Base-by-base conservation (phyloP, 495 filamentous ascomycete genomes). In the Hyphodiscus hymeniophilus region DNA sequence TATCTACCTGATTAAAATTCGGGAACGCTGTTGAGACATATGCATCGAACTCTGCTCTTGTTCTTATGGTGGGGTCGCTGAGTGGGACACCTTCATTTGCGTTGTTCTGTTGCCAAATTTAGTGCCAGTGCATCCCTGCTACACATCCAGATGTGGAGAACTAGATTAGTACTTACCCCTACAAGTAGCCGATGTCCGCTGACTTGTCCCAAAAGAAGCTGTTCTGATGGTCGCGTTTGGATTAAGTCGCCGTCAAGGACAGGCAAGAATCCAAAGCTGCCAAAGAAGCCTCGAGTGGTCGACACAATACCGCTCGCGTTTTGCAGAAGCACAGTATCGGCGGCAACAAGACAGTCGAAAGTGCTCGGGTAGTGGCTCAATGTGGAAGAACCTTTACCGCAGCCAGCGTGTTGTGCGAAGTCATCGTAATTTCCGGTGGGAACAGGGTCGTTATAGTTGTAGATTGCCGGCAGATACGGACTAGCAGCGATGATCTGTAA, bases 231-330 rank as follows among this genome's bases (percentile, higher is more conserved):
- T 3, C 63, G 63, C 11, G 75, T 63, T 34, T 63, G 64, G 43
- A 84, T 59, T 50, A 80, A 74, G 2, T 59, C 59, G 6, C 74
- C 79, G 52, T 85, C 81, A 0, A 75, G 75, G 3, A 84, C 81
- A 3, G 81, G 81, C 21, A 78, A 52, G 52, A 83, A 83, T 1
- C 66, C 77, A 72, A 74, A 84, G 23, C 72, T 24, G 23, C 49
- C 49, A 26, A 30, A 46, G 18, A 31, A 46, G 11, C 63, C 61
- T 7, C 64, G 69, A 4, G 63, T 58, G 28, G 60, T 60, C n/a
- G 71, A 80, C 17, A 79, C 64, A 22, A 50, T 62, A 12, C 61
- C 66, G 47, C 71, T 79, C 0, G 79, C 79, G 38, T 76, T 75
- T 51, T 81, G 77, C 18, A 85, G 64, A 2, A 60, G 62, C 0